Base-by-base conservation (phyloP, 2,329 filamentous ascomycete species). In the Aspergillus puulaauensis region DNA sequence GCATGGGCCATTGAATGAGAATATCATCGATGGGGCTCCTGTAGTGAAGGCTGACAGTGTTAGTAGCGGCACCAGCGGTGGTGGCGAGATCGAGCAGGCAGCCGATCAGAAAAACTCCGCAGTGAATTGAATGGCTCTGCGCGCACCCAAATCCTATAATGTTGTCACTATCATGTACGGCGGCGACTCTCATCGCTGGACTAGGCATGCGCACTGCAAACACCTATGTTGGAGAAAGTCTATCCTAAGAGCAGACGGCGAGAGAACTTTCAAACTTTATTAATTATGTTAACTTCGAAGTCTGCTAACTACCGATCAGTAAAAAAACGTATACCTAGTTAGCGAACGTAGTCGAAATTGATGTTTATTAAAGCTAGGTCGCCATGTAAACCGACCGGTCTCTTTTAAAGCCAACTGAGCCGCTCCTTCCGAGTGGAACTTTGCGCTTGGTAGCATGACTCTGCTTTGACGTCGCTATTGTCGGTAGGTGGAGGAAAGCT, bases 1-100 rank as follows among this genome's bases (percentile, higher is more conserved):
- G 58, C 91, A 96, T 70, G 91, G 90, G 31, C 83, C 87, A 17
- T 68, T 77, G 52, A 78, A 79, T 27, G 84, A 85, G 52, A 80
- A 37, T 7, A 45, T 19, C 14, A 33, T 50, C 21, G 61, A 64
- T 49, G 66, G 59, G 21, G 51, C 43, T 24, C 44, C 52, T 3
- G 61, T 65, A 37, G 65, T 52, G n/a, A 69, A 70, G 39, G 47
- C 64, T 33, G 61, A 65, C 15, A 85, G 51, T 70, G 77, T 55
- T 83, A 88, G 60, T 74, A 82, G 77, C 83, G 59, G 51, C 21
- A 52, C 7, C 9, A 59, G 41, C 35, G 53, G 17, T 17, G 50
- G 35, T 52, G 62, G 58, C 44, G 64, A 62, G 6, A 66, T 67
- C 40, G 61, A 66, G 59, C 66, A 61, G 43, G n/a, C 35, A 37